Evolutionary conservation across 1,284 basidiomycete species (phyloP), one percentile per base, ranked within the genome.

Genomic region (Abortiporus biennis): DNA sequence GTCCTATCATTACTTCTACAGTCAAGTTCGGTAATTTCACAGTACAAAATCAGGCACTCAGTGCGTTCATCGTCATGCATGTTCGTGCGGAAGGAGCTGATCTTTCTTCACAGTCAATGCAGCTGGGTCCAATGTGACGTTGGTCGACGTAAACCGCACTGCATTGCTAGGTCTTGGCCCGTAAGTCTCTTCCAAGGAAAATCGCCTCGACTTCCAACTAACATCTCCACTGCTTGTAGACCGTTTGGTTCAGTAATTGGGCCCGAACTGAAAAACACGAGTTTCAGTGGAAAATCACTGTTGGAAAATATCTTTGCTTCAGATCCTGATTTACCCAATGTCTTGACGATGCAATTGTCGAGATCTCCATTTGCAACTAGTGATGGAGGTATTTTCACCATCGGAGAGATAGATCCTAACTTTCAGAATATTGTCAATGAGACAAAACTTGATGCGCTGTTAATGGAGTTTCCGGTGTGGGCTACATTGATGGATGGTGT

Each of bases 301-400:
- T 20, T 44, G 34, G 12, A 42, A 20, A 36, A 42, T 27, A 8
- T 34, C 6, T 32, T 41, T 19, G 6, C 13, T 5, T 17, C 5
- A 6, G 5, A 17, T 8, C 17, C 17, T 4, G 30, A 33, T 13
- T 4, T 8, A n/a, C 39, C 31, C n/a, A 39, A 29, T 24, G 15
- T 9, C 20, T 25, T 30, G 8, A 39, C 22, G 5, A 27, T 39
- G 13, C 24, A 21, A n/a, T 19, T 39, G 12, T n/a, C 21, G n/a
- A 21, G 24, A 6, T 15, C 16, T 9, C 45, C 45, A 3, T 44
- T 43, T 4, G 53, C 51, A 3, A 42, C 47, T n/a, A 44, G 48
- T 6, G 45, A 50, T 31, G 55, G 55, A 3, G 55, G 55, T 25
- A 42, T 47, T 9, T 52, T 57, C 42, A 55, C 53, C 1, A 50